Evolutionary conservation across 148 eudicot species (phyloP).

Genomic region (Suaeda aralocaspica): DNA sequence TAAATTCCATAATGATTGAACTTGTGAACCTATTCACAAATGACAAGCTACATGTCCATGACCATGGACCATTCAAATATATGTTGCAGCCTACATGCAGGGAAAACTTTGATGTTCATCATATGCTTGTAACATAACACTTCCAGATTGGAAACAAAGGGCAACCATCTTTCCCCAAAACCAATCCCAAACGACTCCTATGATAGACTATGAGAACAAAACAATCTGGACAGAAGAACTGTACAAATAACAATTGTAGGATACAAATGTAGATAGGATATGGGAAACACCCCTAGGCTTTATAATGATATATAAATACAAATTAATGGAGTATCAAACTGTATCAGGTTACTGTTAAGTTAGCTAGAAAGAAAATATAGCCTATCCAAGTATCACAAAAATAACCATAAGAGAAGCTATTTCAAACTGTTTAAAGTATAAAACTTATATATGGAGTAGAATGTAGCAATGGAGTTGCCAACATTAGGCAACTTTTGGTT

Average conservation of each 20-base stretch:
- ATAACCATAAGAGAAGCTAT: too few species aligned
- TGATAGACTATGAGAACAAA: not conserved
- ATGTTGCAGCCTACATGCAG: not conserved
- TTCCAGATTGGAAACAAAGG: not conserved
- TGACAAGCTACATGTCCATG: not conserved
- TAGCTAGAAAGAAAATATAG: not conserved
- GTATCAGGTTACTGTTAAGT: not conserved
- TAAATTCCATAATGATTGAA: not conserved
- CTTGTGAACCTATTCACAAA: not conserved
- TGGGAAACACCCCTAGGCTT: not conserved
- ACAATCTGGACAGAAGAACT: not conserved
- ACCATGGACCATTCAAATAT: too few species aligned
- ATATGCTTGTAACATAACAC: not conserved
- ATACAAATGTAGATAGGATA: not conserved
- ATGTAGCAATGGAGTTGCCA: not conserved
- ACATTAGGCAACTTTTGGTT: not conserved
- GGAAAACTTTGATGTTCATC: not conserved
- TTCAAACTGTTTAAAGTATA: too few species aligned
- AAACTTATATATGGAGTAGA: too few species aligned
- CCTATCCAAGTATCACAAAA: not conserved
- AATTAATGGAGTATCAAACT: not conserved
- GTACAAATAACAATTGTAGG: not conserved
- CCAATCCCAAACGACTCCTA: not conserved
- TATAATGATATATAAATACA: not conserved
- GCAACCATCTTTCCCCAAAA: not conserved